A percentile compares a stretch with the other conserved stretches of the same genome.
phyloP scores from a whole-genome alignment of 2,329 filamentous ascomycete species.

The Ophiocordyceps camponoti-floridani region DNA sequence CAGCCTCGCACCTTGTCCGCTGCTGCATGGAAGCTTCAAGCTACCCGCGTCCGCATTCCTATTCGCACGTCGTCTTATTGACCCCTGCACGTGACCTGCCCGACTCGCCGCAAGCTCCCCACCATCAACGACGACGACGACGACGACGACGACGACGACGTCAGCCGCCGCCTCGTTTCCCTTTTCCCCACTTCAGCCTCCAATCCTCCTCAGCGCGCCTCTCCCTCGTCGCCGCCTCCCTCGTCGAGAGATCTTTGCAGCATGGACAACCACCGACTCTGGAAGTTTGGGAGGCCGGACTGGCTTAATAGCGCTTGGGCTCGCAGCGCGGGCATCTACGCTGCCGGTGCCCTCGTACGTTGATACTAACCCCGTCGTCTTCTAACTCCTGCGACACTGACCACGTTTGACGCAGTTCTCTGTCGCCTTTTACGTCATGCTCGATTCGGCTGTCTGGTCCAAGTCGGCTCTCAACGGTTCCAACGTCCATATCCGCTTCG shows the following conservation, averaged over 20 bases:
- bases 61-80: no score
- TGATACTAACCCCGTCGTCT: background rate
- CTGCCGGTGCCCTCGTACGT: conserved; percentile 43
- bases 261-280: conserved; percentile 49
- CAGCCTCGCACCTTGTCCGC: no score
- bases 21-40: no score
- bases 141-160: no score
- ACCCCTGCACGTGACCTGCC: no score
- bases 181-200: background rate
- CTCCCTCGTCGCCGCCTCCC: background rate
- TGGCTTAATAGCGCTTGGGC: conserved; percentile 49
- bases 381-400: background rate
- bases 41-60: no score
- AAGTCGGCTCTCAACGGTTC: conserved; percentile 41
- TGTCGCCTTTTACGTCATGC: conserved; percentile 49
- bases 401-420: no score
- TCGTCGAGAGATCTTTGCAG: conserved; percentile 2
- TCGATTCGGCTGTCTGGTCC: conserved; percentile 51
- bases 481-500: conserved; percentile 42
- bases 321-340: conserved; percentile 45
- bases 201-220: background rate
- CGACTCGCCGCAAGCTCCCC: no score
- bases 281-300: conserved; percentile 48
- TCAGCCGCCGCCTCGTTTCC: no score
- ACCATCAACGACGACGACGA: no score